Evolutionary conservation across 345 rosid genomes (phyloP).

Genomic region (Abelmoschus esculentus): DNA sequence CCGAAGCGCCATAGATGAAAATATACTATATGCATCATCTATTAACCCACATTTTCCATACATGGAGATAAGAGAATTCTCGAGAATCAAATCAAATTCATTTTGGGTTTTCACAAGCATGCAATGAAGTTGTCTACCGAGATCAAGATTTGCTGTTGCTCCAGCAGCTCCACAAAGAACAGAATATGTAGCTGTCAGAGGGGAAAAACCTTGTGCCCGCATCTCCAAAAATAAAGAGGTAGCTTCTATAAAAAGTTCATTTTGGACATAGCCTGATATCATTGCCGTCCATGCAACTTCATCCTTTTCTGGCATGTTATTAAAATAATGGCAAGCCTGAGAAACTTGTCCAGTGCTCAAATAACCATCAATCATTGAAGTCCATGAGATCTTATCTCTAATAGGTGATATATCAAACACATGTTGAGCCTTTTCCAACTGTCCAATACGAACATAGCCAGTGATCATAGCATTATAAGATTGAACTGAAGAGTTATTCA

Average conservation of each 20-base stretch:
- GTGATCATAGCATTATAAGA: slow-evolving; percentile 40
- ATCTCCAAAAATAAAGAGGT: slow-evolving; percentile 29
- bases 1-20: slow-evolving; percentile 29
- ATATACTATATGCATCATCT: slow-evolving; percentile 29
- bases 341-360: slow-evolving; percentile 28
- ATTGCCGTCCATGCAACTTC: slow-evolving; percentile 51
- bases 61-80: slow-evolving; percentile 48
- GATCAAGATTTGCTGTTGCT: slow-evolving; percentile 54
- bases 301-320: slow-evolving; percentile 40
- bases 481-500: slow-evolving; percentile 19
- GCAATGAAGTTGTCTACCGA: slow-evolving; percentile 54
- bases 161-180: slow-evolving; percentile 60
- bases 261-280: slow-evolving; percentile 45
- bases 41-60: slow-evolving; percentile 52
- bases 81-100: slow-evolving; percentile 28
- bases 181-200: slow-evolving; percentile 31
- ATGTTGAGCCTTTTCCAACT: slow-evolving; percentile 35
- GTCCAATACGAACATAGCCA: slow-evolving; percentile 37
- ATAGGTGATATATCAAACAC: slow-evolving; percentile 34
- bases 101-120: slow-evolving; percentile 36
- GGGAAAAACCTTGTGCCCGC: slow-evolving; percentile 29
- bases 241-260: slow-evolving; percentile 44
- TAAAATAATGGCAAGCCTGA: slow-evolving; percentile 27
- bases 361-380: slow-evolving; percentile 47
- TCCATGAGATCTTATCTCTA: slow-evolving; percentile 47